These are phyloP conservation scores for Globisporangium echinulatum DNA, from an alignment of 352 stramenopile species.

Conservation along the genomic window DNA sequence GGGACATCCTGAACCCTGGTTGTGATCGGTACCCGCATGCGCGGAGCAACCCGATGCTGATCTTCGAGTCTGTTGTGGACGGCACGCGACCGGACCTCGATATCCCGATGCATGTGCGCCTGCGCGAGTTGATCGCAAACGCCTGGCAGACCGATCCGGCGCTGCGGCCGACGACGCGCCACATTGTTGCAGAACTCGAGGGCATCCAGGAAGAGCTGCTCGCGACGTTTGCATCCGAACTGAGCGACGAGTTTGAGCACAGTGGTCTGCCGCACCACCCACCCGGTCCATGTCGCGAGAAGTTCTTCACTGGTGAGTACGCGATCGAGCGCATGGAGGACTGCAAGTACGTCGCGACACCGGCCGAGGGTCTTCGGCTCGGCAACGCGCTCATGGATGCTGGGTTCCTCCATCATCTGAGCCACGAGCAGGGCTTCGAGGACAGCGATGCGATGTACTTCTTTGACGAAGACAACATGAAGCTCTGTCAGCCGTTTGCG, in stretches of 20 bases:
- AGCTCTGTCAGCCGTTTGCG: constrained; percentile 7
- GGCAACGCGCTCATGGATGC: constrained; percentile 58
- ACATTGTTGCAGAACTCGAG: constrained; percentile 46
- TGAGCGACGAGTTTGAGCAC: constrained; percentile 35
- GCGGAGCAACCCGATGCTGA: constrained; percentile 33
- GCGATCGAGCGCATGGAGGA: constrained; percentile 33
- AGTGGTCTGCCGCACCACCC: not conserved
- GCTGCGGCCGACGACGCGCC: constrained; percentile 32
- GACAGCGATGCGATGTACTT: constrained; percentile 30
- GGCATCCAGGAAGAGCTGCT: constrained; percentile 56
- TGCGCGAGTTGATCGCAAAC: constrained; percentile 55
- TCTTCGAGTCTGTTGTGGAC: constrained; percentile 45
- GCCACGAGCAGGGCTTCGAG: constrained; percentile 32
- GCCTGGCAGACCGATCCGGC: constrained; percentile 51
- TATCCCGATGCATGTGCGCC: constrained; percentile 19
- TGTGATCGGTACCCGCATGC: constrained; percentile 34
- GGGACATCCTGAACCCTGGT: constrained; percentile 59
- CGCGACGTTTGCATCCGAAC: constrained; percentile 31
- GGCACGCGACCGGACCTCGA: constrained; percentile 42
- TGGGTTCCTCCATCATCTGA: constrained; percentile 46
- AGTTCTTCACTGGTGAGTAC: constrained; percentile 26
- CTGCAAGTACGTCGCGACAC: constrained; percentile 16
- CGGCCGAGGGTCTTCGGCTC: constrained; percentile 31
- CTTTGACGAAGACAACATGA: constrained; percentile 42
- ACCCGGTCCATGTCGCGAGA: constrained; percentile 4